Evolutionary conservation across 495 filamentous ascomycete species (phyloP), one percentile per base, ranked within the genome.

Genomic region (Aspergillus funiculosus): DNA sequence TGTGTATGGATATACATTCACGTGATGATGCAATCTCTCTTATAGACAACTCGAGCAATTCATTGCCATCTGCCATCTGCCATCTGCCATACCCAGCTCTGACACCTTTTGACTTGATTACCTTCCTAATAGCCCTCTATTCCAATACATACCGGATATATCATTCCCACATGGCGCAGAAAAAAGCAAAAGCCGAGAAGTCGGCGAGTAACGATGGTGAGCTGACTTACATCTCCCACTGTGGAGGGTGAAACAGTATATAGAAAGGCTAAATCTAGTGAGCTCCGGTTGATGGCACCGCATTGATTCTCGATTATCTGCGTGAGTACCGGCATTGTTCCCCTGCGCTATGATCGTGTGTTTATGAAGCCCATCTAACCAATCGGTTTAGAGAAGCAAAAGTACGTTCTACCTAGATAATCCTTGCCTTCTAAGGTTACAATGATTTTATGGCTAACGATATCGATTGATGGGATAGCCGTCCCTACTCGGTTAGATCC

Each of bases 401-500:
- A 81, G 78, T 81, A 57, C 35, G 67, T 3, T 54, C 21, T 7
- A 1, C 9, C 29, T 36, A 25, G 22, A 18, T n/a, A 10, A 15
- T 5, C 10, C 32, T 15, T 31, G 1, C 4, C 15, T 26, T 24
- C n/a, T 35, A 41, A 5, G 8, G 11, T 5, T 43, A 17, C 3
- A 1, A 29, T 4, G n/a, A n/a, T 20, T 10, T 28, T 24, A 6
- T 31, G 15, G 29, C 26, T 25, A 38, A 31, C 34, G 7, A n/a
- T 52, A 18, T 47, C 37, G 29, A 31, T 32, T 18, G 20, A 20
- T 45, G 50, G 21, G 21, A 10, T 48, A 81, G 78, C 64, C 78
- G 78, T 57, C 78, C 78, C 17, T 81, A 80, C 50, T 82, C 78
- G 24, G 78, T 81, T 44, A 37, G 70, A 61, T 27, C 17, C 30